Conservation (phyloP, 2,329 filamentous ascomycete genomes). For the Claviceps pazoutovae region DNA sequence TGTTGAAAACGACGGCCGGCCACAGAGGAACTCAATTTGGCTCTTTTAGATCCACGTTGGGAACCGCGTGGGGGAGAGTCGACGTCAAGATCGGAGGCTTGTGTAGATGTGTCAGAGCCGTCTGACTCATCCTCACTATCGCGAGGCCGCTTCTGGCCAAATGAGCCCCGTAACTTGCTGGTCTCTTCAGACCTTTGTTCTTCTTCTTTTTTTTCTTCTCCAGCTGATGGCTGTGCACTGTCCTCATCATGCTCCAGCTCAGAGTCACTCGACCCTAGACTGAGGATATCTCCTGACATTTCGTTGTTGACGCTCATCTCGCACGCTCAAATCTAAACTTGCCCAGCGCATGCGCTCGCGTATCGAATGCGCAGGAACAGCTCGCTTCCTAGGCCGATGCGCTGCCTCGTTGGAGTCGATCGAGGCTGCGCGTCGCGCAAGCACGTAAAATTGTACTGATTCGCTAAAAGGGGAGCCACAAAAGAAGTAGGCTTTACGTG, state of each 20-base stretch:
- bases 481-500: neutral
- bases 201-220: neutral
- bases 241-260: neutral
- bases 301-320: conserved; percentile 1
- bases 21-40: conserved; percentile 6
- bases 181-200: neutral
- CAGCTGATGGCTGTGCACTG: neutral
- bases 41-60: conserved; percentile 9
- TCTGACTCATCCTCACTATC: conserved; percentile 1
- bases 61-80: neutral
- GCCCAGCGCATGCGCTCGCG: neutral
- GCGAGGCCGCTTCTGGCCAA: conserved; percentile 1
- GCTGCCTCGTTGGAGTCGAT: no score
- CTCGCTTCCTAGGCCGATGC: neutral
- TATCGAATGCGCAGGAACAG: neutral
- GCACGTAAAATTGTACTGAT: neutral
- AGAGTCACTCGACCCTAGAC: conserved; percentile 2
- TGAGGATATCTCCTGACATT: conserved; percentile 2
- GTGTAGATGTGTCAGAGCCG: conserved; percentile 3
- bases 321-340: neutral
- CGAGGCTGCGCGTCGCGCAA: neutral
- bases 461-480: neutral
- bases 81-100: neutral
- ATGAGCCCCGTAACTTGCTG: neutral
- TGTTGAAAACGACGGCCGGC: conserved; percentile 1